Conservation (phyloP, 129 eudicot species). For the Escallonia rubra region DNA sequence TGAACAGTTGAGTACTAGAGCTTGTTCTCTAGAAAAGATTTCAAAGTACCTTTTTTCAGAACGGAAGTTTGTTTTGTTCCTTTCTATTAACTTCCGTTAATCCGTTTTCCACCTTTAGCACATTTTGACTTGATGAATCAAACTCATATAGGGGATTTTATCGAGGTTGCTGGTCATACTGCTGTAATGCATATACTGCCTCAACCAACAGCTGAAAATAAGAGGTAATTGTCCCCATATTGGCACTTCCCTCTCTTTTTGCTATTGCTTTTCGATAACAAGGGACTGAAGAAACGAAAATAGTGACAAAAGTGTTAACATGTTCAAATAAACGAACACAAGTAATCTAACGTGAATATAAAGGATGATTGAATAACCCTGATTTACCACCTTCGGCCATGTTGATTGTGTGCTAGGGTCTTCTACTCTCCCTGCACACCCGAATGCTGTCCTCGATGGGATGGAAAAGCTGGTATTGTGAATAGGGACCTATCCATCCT, state of each 20-base stretch:
- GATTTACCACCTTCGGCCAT: too few species aligned
- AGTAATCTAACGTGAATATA: too few species aligned
- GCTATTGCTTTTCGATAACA: not conserved
- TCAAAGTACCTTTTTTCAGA: not conserved
- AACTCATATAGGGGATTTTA: slow-evolving; percentile 40
- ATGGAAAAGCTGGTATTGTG: too few species aligned
- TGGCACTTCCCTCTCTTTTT: slow-evolving; percentile 3
- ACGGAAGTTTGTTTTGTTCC: not conserved
- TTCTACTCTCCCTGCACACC: too few species aligned
- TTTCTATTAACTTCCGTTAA: not conserved
- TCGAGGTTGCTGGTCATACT: slow-evolving; percentile 39
- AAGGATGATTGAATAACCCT: too few species aligned
- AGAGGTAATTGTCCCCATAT: slow-evolving; percentile 50
- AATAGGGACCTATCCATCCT: too few species aligned
- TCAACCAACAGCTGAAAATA: slow-evolving; percentile 81
- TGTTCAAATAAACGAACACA: not conserved
- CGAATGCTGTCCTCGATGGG: too few species aligned
- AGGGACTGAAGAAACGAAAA: slow-evolving; percentile 5
- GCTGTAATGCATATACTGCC: slow-evolving; percentile 70
- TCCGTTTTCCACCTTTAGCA: not conserved
- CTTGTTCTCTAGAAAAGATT: not conserved
- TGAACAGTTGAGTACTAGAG: not conserved
- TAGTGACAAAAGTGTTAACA: slow-evolving; percentile 1
- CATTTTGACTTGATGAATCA: slow-evolving; percentile 15
- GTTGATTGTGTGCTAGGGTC: too few species aligned